Evolutionary conservation across 768 basidiomycete species (phyloP).

Genomic region (Russula sp.): DNA sequence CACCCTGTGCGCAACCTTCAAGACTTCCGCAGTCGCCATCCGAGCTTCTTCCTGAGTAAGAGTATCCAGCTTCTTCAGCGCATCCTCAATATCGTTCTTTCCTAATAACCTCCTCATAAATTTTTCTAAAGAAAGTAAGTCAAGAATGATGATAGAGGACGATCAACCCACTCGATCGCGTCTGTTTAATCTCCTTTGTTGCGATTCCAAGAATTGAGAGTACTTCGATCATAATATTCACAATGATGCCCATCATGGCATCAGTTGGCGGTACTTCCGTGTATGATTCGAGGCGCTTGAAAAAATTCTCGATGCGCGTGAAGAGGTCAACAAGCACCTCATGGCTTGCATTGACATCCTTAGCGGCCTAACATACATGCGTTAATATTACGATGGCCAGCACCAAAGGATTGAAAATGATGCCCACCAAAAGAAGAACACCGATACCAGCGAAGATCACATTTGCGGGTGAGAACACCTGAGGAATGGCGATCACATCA

Average conservation of each 20-base stretch:
- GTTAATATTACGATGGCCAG: background rate
- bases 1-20: background rate
- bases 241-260: background rate
- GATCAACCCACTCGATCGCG: background rate
- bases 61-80: background rate
- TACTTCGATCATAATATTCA: conserved; percentile 3
- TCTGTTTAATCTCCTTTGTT: background rate
- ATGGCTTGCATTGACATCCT: background rate
- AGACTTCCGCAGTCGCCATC: background rate
- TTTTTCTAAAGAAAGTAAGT: background rate
- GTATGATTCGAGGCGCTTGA: conserved; percentile 3
- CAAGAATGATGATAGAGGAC: background rate
- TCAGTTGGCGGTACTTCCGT: background rate
- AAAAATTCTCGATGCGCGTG: background rate
- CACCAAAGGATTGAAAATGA: background rate
- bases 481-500: background rate
- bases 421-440: background rate
- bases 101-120: background rate
- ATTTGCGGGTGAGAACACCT: background rate
- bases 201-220: background rate
- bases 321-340: background rate
- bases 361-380: background rate
- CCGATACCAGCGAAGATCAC: background rate
- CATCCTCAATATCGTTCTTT: background rate
- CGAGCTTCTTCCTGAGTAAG: background rate